phyloP scores from a whole-genome alignment of 1,284 basidiomycete species.

The Boletus semigastroideus region DNA sequence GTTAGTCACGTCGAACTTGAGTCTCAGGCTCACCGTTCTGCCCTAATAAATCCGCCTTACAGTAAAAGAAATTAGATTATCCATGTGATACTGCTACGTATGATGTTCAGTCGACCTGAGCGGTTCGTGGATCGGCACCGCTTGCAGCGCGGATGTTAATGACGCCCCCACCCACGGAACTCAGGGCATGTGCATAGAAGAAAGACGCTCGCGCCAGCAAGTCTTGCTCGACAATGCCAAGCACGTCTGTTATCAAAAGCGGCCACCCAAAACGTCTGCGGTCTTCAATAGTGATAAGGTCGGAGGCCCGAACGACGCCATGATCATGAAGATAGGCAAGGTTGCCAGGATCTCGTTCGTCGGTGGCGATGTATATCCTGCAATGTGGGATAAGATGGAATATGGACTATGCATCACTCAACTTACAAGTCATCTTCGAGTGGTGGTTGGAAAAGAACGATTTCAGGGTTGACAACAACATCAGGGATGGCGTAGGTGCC shows the following conservation, averaged over 20 bases:
- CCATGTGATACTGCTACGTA: not conserved
- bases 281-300: conserved; percentile 44
- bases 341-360: conserved; percentile 41
- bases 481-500: conserved; percentile 32
- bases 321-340: conserved; percentile 37
- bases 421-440: conserved; percentile 27
- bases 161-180: conserved; percentile 40
- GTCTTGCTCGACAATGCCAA: conserved; percentile 47
- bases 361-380: conserved; percentile 52
- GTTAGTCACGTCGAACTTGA: not conserved
- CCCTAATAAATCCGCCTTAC: not conserved
- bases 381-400: conserved; percentile 6
- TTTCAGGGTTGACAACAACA: conserved; percentile 20
- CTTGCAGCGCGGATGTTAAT: conserved; percentile 43
- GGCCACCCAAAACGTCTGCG: conserved; percentile 44
- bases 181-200: conserved; percentile 49
- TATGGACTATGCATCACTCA: not conserved
- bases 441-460: conserved; percentile 20
- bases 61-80: not conserved
- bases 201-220: conserved; percentile 38
- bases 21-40: not conserved
- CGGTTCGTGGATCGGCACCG: conserved; percentile 41
- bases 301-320: conserved; percentile 37
- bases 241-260: conserved; percentile 44
- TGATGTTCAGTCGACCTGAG: conserved; percentile 21